Base-by-base conservation (phyloP, 225 moss, liverwort and hornwort species). In the Physcomitrellopsis africana region DNA sequence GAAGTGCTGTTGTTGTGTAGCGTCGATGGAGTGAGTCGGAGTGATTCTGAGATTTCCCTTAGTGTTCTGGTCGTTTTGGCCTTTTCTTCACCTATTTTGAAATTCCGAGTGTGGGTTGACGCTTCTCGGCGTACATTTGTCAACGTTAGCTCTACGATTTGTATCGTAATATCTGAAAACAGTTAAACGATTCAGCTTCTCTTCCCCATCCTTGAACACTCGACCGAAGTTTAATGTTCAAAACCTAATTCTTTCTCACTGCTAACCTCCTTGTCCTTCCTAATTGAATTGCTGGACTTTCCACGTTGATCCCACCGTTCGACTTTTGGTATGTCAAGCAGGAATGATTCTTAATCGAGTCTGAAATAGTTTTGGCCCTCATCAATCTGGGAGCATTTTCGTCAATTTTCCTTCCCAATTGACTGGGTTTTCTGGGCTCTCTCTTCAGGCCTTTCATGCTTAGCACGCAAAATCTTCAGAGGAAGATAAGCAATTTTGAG, bases 381-480 rank as follows among this genome's bases (percentile, higher is more conserved):
- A 52, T 73, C 27, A 62, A 37, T 45, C 41, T 68, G 48, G 19
- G 67, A 62, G 23, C 22, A 15, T 59, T 71, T 54, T 23, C 44
- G 46, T 37, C 70, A 32, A 32, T 58, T 63, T 17, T 22, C 63
- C 22, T 32, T 67, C 2, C 60, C 23, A 19, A 15, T 2, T 11
- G 67, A 72, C 60, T 67, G 60, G 5, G 29, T 65, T 65, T 53
- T n/a, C 57, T 63, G 58, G 41, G 46, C 70, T 56, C 56, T 20
- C 46, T 63, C 54, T 20, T 70, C 63, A 10, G 63, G 26, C 32
- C 63, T 22, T 29, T 14, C 46, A 71, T 71, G 51, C 14, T 47
- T 46, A 49, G 63, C 22, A 24, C 24, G 24, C 24, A 24, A 24
- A 24, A 24, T 24, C 24, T 24, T 24, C 24, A 24, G 24, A 41